These are phyloP conservation scores for Phytophthora lateralis DNA, from an alignment of 352 stramenopile species.

Conservation along the genomic window DNA sequence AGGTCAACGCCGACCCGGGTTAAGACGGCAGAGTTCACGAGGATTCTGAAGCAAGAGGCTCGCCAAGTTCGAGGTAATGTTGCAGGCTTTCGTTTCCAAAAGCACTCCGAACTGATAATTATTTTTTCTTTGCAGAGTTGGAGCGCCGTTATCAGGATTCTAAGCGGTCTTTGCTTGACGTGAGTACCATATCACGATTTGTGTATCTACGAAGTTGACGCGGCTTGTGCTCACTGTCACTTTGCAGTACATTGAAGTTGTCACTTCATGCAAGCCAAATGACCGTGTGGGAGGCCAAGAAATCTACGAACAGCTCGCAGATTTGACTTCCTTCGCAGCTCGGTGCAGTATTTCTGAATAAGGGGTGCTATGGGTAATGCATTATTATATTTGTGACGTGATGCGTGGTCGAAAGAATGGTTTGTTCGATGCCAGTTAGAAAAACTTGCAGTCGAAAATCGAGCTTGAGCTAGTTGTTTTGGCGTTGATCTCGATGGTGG, in stretches of 20 bases:
- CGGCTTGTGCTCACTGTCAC: background rate
- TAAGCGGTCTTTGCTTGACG: conserved; percentile 61
- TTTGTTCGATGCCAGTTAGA: conserved; percentile 6
- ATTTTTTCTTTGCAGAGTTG: conserved; percentile 37
- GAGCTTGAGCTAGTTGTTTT: conserved; percentile 22
- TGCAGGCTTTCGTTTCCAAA: background rate
- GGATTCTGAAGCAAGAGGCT: conserved; percentile 44
- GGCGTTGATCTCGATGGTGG: conserved; percentile 44
- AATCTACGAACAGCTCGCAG: conserved; percentile 62
- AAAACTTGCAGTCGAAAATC: conserved; percentile 60
- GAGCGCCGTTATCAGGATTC: conserved; percentile 57
- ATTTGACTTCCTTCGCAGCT: conserved; percentile 49
- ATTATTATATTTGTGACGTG: background rate
- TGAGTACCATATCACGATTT: conserved; percentile 5
- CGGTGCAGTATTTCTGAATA: conserved; percentile 29
- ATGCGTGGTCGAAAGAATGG: background rate
- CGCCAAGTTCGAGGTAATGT: conserved; percentile 43
- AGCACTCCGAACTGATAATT: background rate
- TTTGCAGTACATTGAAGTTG: conserved; percentile 47
- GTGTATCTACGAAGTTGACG: background rate
- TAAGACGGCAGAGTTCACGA: conserved; percentile 40
- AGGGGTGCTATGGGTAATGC: background rate
- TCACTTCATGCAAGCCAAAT: conserved; percentile 57
- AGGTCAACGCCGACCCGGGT: conserved; percentile 1
- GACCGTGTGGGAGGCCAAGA: conserved; percentile 49